Conservation (phyloP, 2,329 filamentous ascomycete genomes). For the Sclerotinia nivalis region DNA sequence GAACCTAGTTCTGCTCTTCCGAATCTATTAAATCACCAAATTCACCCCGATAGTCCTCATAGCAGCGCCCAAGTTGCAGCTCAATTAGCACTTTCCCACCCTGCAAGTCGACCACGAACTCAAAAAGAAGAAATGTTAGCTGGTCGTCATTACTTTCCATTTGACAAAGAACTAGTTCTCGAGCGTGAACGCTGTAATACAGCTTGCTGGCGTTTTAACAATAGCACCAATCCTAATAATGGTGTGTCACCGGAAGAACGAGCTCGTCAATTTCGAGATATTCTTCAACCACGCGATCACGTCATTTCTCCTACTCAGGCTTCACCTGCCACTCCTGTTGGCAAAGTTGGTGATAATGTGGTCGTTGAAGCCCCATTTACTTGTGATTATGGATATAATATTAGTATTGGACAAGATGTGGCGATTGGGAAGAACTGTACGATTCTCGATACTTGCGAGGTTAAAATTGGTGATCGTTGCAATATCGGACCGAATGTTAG, state of each 20-base stretch:
- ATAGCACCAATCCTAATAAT: conserved; percentile 71
- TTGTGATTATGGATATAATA: conserved; percentile 96
- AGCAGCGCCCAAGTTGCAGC: conserved; percentile 39
- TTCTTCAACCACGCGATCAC: conserved; percentile 63
- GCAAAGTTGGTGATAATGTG: conserved; percentile 70
- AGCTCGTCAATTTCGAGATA: conserved; percentile 68
- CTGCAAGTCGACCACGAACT: conserved; percentile 48
- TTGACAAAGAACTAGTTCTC: conserved; percentile 72
- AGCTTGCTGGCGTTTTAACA: conserved; percentile 85
- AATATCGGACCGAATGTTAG: conserved; percentile 83
- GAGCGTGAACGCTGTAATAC: conserved; percentile 84
- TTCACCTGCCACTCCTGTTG: conserved; percentile 55
- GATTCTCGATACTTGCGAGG: conserved; percentile 81
- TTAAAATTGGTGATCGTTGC: conserved; percentile 76
- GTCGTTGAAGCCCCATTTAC: conserved; percentile 85
- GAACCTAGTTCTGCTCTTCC: conserved; percentile 50
- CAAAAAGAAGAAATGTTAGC: conserved; percentile 91
- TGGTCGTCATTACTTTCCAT: conserved; percentile 77
- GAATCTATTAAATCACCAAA: conserved; percentile 49
- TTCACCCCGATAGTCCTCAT: conserved; percentile 38
- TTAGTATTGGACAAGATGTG: conserved; percentile 82
- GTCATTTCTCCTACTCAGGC: conserved; percentile 57
- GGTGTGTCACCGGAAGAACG: conserved; percentile 70
- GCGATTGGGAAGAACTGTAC: conserved; percentile 81
- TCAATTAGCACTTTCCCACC: conserved; percentile 41